Conservation (phyloP, 768 basidiomycete genomes). For the Rhizopogon salebrosus region DNA sequence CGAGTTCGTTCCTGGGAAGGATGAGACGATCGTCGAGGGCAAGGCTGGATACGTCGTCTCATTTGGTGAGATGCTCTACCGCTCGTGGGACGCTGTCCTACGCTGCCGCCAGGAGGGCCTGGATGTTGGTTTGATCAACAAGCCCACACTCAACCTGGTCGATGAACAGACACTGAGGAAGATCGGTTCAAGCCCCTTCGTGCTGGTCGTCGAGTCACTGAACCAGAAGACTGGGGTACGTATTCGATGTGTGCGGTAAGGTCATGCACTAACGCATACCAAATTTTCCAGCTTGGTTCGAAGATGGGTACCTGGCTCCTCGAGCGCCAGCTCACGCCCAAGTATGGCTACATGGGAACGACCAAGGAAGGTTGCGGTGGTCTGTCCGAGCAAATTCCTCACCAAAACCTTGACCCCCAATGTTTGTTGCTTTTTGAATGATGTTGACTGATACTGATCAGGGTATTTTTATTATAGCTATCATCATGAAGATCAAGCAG, state of each 20-base stretch:
- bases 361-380: slow-evolving; percentile 75
- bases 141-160: slow-evolving; percentile 75
- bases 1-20: slow-evolving; percentile 79
- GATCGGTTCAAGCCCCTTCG: slow-evolving; percentile 70
- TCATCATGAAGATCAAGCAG: slow-evolving; percentile 40
- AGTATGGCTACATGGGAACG: slow-evolving; percentile 77
- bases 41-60: slow-evolving; percentile 78
- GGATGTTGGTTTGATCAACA: slow-evolving; percentile 84
- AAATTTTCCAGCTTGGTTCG: slow-evolving; percentile 53
- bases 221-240: slow-evolving; percentile 84
- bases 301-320: slow-evolving; percentile 85
- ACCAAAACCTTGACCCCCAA: slow-evolving; percentile 76
- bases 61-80: slow-evolving; percentile 84
- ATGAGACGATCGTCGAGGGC: slow-evolving; percentile 76
- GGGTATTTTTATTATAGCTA: slow-evolving; percentile 25
- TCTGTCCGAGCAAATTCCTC: slow-evolving; percentile 78
- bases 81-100: slow-evolving; percentile 79
- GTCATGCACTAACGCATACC: not conserved
- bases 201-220: slow-evolving; percentile 79
- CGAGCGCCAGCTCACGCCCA: slow-evolving; percentile 75
- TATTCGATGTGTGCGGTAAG: not conserved
- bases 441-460: not conserved
- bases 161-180: slow-evolving; percentile 76
- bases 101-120: slow-evolving; percentile 65
- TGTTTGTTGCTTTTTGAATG: slow-evolving; percentile 36